phyloP scores from a whole-genome alignment of 1,139 yeast species.

The Arxiozyma bovina region DNA sequence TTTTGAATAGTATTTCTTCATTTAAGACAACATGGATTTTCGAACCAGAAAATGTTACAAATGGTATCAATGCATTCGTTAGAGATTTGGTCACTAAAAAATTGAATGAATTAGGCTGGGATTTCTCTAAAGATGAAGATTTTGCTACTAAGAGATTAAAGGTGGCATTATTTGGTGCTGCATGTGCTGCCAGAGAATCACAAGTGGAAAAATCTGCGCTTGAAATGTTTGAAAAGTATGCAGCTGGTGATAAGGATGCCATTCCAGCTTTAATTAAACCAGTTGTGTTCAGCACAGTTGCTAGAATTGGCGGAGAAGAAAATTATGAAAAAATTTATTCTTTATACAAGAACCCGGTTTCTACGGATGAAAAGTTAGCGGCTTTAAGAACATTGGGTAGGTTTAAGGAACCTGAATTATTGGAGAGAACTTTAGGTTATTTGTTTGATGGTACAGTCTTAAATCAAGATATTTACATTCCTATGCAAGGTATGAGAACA shows the following conservation, averaged over 20 bases:
- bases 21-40: conserved; percentile 62
- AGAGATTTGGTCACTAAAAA: conserved; percentile 53
- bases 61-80: conserved; percentile 52
- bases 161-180: conserved; percentile 59
- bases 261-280: conserved; percentile 76
- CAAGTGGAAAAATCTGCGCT: conserved; percentile 47
- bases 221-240: conserved; percentile 49
- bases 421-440: conserved; percentile 51
- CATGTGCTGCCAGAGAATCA: conserved; percentile 53
- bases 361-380: conserved; percentile 65
- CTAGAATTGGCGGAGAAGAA: conserved; percentile 60
- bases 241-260: conserved; percentile 55
- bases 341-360: conserved; percentile 56
- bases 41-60: conserved; percentile 49
- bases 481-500: conserved; percentile 61
- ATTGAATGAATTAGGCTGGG: conserved; percentile 60
- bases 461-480: conserved; percentile 77
- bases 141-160: conserved; percentile 71
- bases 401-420: conserved; percentile 49
- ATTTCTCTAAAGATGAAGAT: conserved; percentile 49
- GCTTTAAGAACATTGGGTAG: conserved; percentile 72
- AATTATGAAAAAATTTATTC: conserved; percentile 56
- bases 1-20: conserved; percentile 45
- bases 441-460: conserved; percentile 61
- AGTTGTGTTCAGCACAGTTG: conserved; percentile 59